Percentiles rank a stretch among this genome's conserved stretches.
Evolutionary conservation across 805 yeast genomes (phyloP).

Genomic region (Nematodospora valgi): DNA sequence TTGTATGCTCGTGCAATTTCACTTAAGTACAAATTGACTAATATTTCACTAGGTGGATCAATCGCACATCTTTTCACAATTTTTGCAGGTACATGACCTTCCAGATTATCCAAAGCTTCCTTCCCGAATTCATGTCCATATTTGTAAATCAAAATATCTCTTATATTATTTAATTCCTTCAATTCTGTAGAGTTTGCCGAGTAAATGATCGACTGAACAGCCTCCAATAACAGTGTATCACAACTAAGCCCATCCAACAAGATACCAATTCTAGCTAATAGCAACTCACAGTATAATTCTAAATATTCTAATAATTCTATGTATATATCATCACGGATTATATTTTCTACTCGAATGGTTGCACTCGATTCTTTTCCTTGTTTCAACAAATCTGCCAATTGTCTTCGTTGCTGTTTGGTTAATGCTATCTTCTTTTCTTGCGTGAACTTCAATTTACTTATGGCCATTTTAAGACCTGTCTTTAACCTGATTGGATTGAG

Average conservation of each 20-base stretch:
- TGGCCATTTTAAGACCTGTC: conserved; percentile 59
- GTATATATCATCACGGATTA: conserved; percentile 77
- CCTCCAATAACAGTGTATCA: conserved; percentile 68
- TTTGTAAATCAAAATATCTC: conserved; percentile 58
- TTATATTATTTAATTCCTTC: conserved; percentile 60
- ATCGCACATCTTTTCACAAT: conserved; percentile 59
- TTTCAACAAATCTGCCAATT: conserved; percentile 64
- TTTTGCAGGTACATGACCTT: conserved; percentile 61
- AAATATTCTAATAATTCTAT: conserved; percentile 74
- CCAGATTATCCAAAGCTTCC: conserved; percentile 49
- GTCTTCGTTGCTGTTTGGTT: conserved; percentile 69
- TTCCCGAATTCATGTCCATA: conserved; percentile 68
- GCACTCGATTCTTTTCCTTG: conserved; percentile 81
- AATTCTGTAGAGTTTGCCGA: conserved; percentile 72
- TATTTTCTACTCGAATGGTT: conserved; percentile 75
- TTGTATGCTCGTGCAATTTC: conserved; percentile 81
- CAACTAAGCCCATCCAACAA: conserved; percentile 47
- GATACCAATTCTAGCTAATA: conserved; percentile 69
- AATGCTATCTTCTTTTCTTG: conserved; percentile 74
- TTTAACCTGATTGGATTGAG: conserved; percentile 34
- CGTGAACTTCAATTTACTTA: conserved; percentile 63
- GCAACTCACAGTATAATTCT: conserved; percentile 78
- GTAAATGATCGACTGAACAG: conserved; percentile 65
- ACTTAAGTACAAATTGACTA: conserved; percentile 66
- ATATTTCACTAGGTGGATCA: conserved; percentile 60